phyloP scores from a whole-genome alignment of 2,329 filamentous ascomycete genomes.

The Alternaria panax region DNA sequence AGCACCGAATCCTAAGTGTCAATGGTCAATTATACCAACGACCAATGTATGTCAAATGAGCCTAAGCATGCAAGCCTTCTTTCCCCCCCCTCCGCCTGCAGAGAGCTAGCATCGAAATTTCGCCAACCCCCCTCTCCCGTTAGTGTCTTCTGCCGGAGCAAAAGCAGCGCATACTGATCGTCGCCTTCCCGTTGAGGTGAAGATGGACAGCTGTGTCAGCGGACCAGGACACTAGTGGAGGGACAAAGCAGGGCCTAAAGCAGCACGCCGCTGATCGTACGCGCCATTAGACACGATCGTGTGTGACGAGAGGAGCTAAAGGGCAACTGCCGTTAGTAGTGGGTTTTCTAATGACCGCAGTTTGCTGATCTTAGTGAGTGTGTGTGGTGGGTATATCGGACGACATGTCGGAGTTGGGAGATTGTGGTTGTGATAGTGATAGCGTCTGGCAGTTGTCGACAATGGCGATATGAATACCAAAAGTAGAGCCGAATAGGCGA shows the following conservation, averaged over 20 bases:
- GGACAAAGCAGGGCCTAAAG: constrained; percentile 1
- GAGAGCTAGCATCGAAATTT: background rate
- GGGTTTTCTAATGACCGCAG: background rate
- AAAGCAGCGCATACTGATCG: constrained; percentile 8
- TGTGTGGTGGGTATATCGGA: constrained; percentile 1
- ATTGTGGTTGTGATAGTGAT: background rate
- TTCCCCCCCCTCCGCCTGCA: background rate
- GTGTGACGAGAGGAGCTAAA: background rate
- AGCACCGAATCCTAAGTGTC: background rate
- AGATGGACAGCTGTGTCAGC: constrained; percentile 5
- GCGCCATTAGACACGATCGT: background rate
- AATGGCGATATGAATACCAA: background rate
- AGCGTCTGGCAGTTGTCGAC: background rate
- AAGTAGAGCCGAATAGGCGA: background rate
- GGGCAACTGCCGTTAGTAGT: constrained; percentile 4
- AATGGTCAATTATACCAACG: background rate
- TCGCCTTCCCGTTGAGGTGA: constrained; percentile 6
- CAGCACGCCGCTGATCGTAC: constrained; percentile 6
- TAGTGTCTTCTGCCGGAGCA: background rate
- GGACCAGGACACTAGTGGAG: constrained; percentile 1
- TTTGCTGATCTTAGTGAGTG: constrained; percentile 3
- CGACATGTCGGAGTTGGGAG: background rate
- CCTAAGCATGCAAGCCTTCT: background rate
- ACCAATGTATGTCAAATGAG: background rate
- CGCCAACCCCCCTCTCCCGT: background rate